Percentiles rank a stretch among this genome's conserved stretches.
These are phyloP conservation scores for Emergomyces africanus DNA, from an alignment of 2,329 filamentous ascomycete species.

Conservation along the genomic window DNA sequence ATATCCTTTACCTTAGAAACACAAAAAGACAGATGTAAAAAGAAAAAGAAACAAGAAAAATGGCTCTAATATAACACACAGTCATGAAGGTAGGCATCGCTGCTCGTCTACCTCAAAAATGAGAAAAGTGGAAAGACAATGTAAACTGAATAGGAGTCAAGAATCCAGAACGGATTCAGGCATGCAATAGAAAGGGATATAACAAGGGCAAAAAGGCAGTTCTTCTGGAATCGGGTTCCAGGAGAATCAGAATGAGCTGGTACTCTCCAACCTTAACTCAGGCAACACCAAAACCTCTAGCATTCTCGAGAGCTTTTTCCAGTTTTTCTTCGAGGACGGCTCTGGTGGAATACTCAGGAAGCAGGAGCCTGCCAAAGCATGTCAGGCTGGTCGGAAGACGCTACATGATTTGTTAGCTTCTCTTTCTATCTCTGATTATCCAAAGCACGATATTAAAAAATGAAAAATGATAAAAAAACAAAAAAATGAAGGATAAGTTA, in stretches of 20 bases:
- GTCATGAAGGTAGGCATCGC: neutral
- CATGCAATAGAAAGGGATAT: neutral
- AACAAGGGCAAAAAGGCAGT: no score
- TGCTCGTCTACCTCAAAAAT: neutral
- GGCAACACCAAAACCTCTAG: slow-evolving; percentile 77
- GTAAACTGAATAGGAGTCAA: neutral
- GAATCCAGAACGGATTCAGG: neutral
- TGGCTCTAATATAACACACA: neutral
- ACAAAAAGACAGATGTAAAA: neutral
- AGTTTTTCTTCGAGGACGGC: slow-evolving; percentile 62
- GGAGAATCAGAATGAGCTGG: neutral
- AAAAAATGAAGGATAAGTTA: neutral
- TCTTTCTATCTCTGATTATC: no score
- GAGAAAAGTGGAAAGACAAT: neutral
- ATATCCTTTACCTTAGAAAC: neutral
- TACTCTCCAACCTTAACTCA: slow-evolving; percentile 22
- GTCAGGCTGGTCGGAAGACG: slow-evolving; percentile 75
- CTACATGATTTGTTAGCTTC: slow-evolving; percentile 11
- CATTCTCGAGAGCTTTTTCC: slow-evolving; percentile 75
- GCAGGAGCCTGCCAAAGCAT: slow-evolving; percentile 76
- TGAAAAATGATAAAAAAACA: neutral
- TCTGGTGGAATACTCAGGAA: slow-evolving; percentile 67
- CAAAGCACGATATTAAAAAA: neutral
- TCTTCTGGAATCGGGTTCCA: neutral
- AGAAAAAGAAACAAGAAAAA: neutral